These are phyloP conservation scores for Ophidiomyces ophidiicola DNA, from an alignment of 2,329 filamentous ascomycete genomes.

Conservation along the genomic window DNA sequence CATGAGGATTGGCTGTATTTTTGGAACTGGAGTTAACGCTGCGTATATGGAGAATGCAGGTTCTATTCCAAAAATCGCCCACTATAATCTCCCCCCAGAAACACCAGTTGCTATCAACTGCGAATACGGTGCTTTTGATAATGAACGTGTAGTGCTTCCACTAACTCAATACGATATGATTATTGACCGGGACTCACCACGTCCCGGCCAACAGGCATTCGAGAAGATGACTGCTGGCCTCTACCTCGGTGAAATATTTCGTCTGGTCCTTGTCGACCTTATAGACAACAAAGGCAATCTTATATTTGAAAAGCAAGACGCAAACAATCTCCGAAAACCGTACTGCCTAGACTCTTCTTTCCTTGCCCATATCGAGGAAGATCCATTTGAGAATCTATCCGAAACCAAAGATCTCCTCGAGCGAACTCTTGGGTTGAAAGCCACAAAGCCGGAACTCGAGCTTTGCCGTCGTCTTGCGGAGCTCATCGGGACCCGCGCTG, in stretches of 20 bases:
- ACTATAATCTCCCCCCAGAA: conserved; percentile 76
- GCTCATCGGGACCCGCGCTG: conserved; percentile 86
- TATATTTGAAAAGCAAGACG: conserved; percentile 76
- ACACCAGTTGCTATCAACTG: conserved; percentile 92
- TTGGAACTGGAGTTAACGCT: conserved; percentile 94
- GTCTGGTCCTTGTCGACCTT: conserved; percentile 71
- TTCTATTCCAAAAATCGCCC: conserved; percentile 81
- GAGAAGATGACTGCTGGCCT: conserved; percentile 97
- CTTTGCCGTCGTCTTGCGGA: conserved; percentile 80
- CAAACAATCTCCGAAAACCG: conserved; percentile 65
- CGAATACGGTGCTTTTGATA: conserved; percentile 95
- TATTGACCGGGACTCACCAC: conserved; percentile 82
- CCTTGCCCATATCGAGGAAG: conserved; percentile 83
- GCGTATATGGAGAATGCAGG: conserved; percentile 94
- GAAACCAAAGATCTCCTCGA: conserved; percentile 77
- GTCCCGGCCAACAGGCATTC: conserved; percentile 86
- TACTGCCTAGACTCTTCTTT: conserved; percentile 91
- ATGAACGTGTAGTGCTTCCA: conserved; percentile 78
- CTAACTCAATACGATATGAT: conserved; percentile 73
- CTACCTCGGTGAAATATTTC: conserved; percentile 90
- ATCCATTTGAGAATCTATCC: conserved; percentile 87
- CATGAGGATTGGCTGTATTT: conserved; percentile 95
- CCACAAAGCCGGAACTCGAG: conserved; percentile 69
- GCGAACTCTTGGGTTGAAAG: conserved; percentile 57
- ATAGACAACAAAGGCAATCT: conserved; percentile 62